Evolutionary conservation across 2,329 filamentous ascomycete species (phyloP).

Genomic region (Nigrospora sphaerica): DNA sequence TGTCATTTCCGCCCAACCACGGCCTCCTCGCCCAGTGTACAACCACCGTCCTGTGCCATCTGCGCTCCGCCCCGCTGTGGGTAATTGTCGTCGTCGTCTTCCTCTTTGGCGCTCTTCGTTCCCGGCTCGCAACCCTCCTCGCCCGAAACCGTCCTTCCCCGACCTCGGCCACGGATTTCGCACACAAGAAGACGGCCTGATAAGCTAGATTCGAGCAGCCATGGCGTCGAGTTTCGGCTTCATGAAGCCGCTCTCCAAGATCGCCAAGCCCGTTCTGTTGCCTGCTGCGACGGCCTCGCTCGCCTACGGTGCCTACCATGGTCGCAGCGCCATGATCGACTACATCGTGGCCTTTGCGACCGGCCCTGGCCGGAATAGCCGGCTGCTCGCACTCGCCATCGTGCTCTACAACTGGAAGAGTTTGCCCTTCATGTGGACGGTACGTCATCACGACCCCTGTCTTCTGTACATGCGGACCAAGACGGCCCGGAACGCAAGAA

Average conservation of each 20-base stretch:
- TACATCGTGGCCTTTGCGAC: conserved; percentile 38
- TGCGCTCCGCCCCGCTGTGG: conserved; percentile 35
- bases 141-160: neutral
- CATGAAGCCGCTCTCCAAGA: conserved; percentile 8
- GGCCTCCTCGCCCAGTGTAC: conserved; percentile 32
- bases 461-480: neutral
- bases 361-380: conserved; percentile 45
- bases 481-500: neutral
- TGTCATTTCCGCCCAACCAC: neutral
- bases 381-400: conserved; percentile 47
- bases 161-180: neutral
- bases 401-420: conserved; percentile 65
- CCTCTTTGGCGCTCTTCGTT: conserved; percentile 24
- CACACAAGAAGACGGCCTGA: conserved; percentile 3
- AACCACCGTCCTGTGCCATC: conserved; percentile 31
- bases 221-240: conserved; percentile 19
- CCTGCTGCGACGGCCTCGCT: conserved; percentile 33
- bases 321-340: conserved; percentile 29
- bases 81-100: conserved; percentile 28
- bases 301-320: conserved; percentile 38
- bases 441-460: conserved; percentile 31
- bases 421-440: conserved; percentile 69
- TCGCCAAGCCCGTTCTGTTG: conserved; percentile 30
- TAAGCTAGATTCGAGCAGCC: neutral
- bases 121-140: conserved; percentile 12